These are phyloP conservation scores for Rugonectria rugulosa DNA, from an alignment of 2,329 filamentous ascomycete species.

Conservation along the genomic window DNA sequence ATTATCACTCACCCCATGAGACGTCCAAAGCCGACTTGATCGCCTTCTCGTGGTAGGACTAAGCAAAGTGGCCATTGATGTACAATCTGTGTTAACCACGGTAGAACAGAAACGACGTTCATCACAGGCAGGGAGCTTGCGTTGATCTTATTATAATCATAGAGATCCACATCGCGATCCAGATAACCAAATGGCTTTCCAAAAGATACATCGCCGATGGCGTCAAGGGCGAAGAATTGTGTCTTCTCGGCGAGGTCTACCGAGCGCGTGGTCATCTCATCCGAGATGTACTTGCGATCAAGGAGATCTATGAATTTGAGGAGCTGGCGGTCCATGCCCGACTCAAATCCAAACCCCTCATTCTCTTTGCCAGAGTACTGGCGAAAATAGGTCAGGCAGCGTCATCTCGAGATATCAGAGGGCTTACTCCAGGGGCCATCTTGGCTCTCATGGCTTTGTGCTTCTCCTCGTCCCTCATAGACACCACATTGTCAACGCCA, in stretches of 20 bases:
- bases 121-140: slow-evolving; percentile 50
- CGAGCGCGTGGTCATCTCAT: slow-evolving; percentile 39
- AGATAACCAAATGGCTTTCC: slow-evolving; percentile 61
- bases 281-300: slow-evolving; percentile 55
- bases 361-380: slow-evolving; percentile 62
- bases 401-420: too few species aligned
- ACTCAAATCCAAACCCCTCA: slow-evolving; percentile 50
- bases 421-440: slow-evolving; percentile 52
- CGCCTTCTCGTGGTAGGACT: slow-evolving; percentile 46
- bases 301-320: slow-evolving; percentile 53
- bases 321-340: slow-evolving; percentile 50
- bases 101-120: slow-evolving; percentile 47
- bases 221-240: slow-evolving; percentile 62
- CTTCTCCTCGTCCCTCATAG: slow-evolving; percentile 54
- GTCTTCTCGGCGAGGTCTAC: slow-evolving; percentile 60
- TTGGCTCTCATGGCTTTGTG: slow-evolving; percentile 55
- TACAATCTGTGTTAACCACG: slow-evolving; percentile 45
- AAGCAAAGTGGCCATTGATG: slow-evolving; percentile 47
- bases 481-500: slow-evolving; percentile 61
- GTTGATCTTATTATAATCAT: slow-evolving; percentile 53
- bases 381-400: slow-evolving; percentile 6
- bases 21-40: slow-evolving; percentile 49
- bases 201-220: slow-evolving; percentile 61
- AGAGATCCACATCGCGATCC: slow-evolving; percentile 56
- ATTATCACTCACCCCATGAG: slow-evolving; percentile 46